These are phyloP conservation scores for Apiospora sp. DNA, from an alignment of 2,329 filamentous ascomycete species.

Conservation along the genomic window DNA sequence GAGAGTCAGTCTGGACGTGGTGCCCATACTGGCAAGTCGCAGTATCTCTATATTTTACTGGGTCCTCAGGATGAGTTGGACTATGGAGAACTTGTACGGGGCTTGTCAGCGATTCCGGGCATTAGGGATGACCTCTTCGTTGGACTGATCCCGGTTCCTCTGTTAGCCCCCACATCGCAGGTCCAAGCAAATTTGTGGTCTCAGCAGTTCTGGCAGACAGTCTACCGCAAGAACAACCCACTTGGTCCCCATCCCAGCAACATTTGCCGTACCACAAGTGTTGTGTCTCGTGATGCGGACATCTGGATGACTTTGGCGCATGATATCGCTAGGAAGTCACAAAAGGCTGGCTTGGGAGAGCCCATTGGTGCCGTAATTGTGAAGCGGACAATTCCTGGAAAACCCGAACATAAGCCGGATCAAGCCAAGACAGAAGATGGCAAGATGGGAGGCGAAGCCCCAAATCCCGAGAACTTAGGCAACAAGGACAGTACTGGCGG, in stretches of 20 bases:
- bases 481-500: constrained; percentile 22
- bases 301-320: constrained; percentile 75
- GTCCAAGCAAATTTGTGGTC: constrained; percentile 80
- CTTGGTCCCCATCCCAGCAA: constrained; percentile 83
- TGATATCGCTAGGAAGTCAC: constrained; percentile 67
- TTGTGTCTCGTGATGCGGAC: constrained; percentile 69
- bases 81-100: constrained; percentile 58
- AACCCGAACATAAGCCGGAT: constrained; percentile 36
- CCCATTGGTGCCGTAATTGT: constrained; percentile 79
- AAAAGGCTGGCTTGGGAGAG: constrained; percentile 67
- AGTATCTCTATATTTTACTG: constrained; percentile 66
- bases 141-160: constrained; percentile 71
- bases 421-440: constrained; percentile 40
- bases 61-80: constrained; percentile 60
- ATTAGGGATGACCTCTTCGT: constrained; percentile 64
- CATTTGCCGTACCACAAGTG: constrained; percentile 73
- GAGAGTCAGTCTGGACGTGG: constrained; percentile 61
- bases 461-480: constrained; percentile 22
- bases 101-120: constrained; percentile 57
- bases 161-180: constrained; percentile 77
- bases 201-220: constrained; percentile 80
- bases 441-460: constrained; percentile 22
- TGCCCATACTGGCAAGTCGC: constrained; percentile 67
- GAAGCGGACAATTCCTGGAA: constrained; percentile 57
- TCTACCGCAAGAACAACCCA: constrained; percentile 88